Conservation (phyloP, 2,329 filamentous ascomycete species). For the Catunica adiposa region DNA sequence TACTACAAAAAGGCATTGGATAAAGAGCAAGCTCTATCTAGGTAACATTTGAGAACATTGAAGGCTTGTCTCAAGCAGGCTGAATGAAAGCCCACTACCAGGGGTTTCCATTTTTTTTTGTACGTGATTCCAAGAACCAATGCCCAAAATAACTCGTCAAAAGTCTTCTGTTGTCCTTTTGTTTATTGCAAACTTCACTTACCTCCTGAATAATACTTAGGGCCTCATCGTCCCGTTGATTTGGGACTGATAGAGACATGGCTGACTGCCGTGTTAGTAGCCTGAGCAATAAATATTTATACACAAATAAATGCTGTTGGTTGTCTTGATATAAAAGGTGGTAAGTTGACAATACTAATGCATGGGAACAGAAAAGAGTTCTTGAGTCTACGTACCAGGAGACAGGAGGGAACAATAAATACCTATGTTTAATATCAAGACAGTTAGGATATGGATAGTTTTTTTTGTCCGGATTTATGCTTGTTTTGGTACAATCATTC, state of each 20-base stretch:
- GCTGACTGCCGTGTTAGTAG: not conserved
- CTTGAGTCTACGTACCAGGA: not conserved
- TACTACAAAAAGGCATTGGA: not conserved
- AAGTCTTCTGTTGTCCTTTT: not conserved
- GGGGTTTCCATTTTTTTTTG: too few species aligned
- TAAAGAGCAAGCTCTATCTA: too few species aligned
- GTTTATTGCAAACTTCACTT: not conserved
- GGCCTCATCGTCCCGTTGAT: not conserved
- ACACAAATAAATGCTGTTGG: not conserved
- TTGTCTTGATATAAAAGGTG: not conserved
- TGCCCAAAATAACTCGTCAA: too few species aligned
- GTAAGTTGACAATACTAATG: too few species aligned
- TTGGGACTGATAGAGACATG: not conserved
- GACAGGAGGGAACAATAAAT: not conserved
- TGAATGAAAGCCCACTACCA: too few species aligned
- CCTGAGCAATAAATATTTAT: not conserved
- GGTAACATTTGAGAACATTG: too few species aligned
- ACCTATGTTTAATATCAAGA: too few species aligned
- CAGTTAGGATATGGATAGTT: too few species aligned
- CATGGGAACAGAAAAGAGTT: not conserved
- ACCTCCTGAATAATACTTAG: slow-evolving; percentile 1
- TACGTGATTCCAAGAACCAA: too few species aligned
- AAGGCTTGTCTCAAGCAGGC: too few species aligned
- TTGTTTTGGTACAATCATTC: too few species aligned
- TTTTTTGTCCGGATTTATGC: too few species aligned